These are phyloP conservation scores for Quercus wislizeni DNA, from an alignment of 306 rosid genomes.

Conservation along the genomic window DNA sequence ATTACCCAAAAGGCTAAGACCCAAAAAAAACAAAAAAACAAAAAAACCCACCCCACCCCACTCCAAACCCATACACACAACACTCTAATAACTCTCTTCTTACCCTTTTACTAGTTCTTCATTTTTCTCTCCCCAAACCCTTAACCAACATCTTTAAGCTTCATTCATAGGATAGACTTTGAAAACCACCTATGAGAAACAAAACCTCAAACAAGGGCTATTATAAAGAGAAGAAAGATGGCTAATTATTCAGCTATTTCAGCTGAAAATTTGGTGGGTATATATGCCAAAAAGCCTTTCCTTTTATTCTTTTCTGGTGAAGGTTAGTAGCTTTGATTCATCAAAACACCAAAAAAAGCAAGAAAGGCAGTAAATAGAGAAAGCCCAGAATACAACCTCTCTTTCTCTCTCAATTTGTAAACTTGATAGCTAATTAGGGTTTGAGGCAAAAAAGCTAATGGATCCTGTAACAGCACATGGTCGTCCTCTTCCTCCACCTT, in stretches of 20 bases:
- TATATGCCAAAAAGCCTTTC: not conserved
- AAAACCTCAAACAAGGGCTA: constrained; percentile 2
- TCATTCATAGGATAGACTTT: constrained; percentile 8
- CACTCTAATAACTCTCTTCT: constrained; percentile 19
- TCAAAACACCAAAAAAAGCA: constrained; percentile 12
- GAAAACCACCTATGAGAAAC: not conserved
- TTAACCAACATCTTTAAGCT: constrained; percentile 32
- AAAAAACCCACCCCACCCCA: constrained; percentile 31
- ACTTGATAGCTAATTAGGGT: constrained; percentile 9
- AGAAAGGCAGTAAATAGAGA: not conserved
- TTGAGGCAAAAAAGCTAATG: constrained; percentile 30
- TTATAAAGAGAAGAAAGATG: constrained; percentile 4
- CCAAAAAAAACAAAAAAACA: not conserved
- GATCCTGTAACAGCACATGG: constrained; percentile 89
- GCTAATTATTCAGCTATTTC: constrained; percentile 27
- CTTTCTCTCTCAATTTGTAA: constrained; percentile 10
- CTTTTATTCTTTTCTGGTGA: constrained; percentile 6
- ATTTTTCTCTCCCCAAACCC: constrained; percentile 44
- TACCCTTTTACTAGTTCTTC: constrained; percentile 16
- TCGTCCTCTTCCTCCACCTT: constrained; percentile 82
- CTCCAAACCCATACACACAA: constrained; percentile 6
- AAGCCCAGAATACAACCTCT: not conserved
- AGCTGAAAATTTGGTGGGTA: constrained; percentile 33
- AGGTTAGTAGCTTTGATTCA: constrained; percentile 29
- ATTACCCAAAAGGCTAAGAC: constrained; percentile 21